Evolutionary conservation across 192 early-diverging fungal genomes (phyloP).

Genomic region (Anaeromyces robustus): DNA sequence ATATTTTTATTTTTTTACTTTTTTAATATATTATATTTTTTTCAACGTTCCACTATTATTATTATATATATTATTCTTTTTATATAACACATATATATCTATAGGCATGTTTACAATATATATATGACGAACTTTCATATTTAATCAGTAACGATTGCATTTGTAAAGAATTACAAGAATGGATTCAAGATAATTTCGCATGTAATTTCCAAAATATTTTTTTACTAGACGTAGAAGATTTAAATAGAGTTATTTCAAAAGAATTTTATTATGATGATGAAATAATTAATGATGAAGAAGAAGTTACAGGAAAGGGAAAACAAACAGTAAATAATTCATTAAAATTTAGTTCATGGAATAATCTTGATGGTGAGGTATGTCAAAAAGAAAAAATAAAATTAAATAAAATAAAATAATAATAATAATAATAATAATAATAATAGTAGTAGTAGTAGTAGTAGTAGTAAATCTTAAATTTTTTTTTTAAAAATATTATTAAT

Average conservation of each 20-base stretch:
- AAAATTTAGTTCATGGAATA: not conserved
- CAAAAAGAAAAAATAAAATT: not conserved
- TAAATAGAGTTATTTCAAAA: not conserved
- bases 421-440: too few relatives aligned
- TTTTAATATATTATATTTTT: too few relatives aligned
- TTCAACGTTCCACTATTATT: too few relatives aligned
- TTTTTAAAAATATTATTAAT: too few relatives aligned
- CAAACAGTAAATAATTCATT: not conserved
- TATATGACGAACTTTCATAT: not conserved
- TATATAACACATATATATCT: too few relatives aligned
- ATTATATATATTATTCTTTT: too few relatives aligned
- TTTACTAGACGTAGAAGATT: not conserved
- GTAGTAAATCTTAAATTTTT: too few relatives aligned
- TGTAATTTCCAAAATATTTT: not conserved
- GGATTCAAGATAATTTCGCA: not conserved
- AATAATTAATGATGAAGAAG: not conserved
- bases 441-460: too few relatives aligned
- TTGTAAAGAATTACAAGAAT: not conserved
- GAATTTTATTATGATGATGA: not conserved
- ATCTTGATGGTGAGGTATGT: not conserved
- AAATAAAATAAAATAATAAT: not conserved
- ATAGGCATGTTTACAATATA: not conserved
- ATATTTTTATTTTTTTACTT: too few relatives aligned
- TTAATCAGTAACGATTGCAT: not conserved
- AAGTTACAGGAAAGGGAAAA: not conserved